phyloP scores from a whole-genome alignment of 2,329 filamentous ascomycete genomes.

The Ilyonectria robusta region DNA sequence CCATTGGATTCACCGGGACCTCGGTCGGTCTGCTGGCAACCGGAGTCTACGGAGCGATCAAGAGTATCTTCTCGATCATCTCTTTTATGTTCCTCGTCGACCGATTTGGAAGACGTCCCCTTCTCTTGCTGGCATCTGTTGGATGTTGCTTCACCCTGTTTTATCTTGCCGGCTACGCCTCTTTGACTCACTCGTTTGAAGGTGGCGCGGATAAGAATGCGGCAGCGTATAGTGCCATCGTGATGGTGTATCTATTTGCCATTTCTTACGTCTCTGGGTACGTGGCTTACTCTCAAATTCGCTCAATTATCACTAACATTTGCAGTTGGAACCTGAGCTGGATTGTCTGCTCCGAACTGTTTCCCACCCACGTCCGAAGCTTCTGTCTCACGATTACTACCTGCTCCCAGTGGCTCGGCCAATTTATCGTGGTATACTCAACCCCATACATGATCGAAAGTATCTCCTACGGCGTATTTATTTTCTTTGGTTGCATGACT shows the following conservation, averaged over 20 bases:
- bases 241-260: slow-evolving; percentile 33
- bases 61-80: slow-evolving; percentile 47
- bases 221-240: slow-evolving; percentile 34
- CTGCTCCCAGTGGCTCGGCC: slow-evolving; percentile 49
- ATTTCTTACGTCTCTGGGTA: slow-evolving; percentile 27
- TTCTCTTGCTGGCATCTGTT: slow-evolving; percentile 29
- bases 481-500: slow-evolving; percentile 35
- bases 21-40: slow-evolving; percentile 73
- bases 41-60: slow-evolving; percentile 76
- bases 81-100: slow-evolving; percentile 35
- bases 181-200: slow-evolving; percentile 33
- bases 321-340: slow-evolving; percentile 34
- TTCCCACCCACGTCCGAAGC: slow-evolving; percentile 48
- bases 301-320: background rate
- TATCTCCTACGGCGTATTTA: slow-evolving; percentile 34
- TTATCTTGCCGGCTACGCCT: slow-evolving; percentile 32
- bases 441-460: slow-evolving; percentile 49
- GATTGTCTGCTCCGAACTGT: slow-evolving; percentile 46
- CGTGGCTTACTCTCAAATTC: background rate
- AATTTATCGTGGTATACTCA: slow-evolving; percentile 50
- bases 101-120: slow-evolving; percentile 29
- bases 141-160: slow-evolving; percentile 31
- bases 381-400: slow-evolving; percentile 47
- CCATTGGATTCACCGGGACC: slow-evolving; percentile 71
- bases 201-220: slow-evolving; percentile 17